phyloP scores from a whole-genome alignment of 2,329 filamentous ascomycete species.

The Metarhizium sp. region DNA sequence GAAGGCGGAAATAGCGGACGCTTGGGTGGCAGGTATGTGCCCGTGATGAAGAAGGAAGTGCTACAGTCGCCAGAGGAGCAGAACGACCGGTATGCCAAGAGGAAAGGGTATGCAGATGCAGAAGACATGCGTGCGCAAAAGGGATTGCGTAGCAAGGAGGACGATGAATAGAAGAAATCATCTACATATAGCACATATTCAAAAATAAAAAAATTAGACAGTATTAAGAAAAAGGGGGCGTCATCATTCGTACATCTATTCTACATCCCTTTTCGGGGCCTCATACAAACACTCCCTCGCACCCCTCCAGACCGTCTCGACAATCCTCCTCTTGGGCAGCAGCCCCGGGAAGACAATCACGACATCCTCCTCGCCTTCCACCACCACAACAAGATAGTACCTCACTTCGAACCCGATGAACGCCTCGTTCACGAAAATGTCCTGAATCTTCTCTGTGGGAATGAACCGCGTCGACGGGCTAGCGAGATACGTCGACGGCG shows the following conservation, averaged over 20 bases:
- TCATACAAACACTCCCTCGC: slow-evolving; percentile 73
- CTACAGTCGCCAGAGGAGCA: slow-evolving; percentile 42
- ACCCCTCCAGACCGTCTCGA: slow-evolving; percentile 88
- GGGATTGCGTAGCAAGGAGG: slow-evolving; percentile 21
- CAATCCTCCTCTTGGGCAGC: slow-evolving; percentile 61
- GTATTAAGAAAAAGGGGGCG: too few species aligned
- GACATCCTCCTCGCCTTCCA: slow-evolving; percentile 77
- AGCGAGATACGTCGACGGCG: slow-evolving; percentile 49
- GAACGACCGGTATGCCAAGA: slow-evolving; percentile 53
- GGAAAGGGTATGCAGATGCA: slow-evolving; percentile 45
- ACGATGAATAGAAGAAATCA: slow-evolving; percentile 13
- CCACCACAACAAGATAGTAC: slow-evolving; percentile 83
- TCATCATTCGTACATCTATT: slow-evolving; percentile 3
- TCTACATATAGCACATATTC: slow-evolving; percentile 8
- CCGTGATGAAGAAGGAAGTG: slow-evolving; percentile 40
- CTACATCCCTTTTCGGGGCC: slow-evolving; percentile 20
- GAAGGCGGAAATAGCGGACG: slow-evolving; percentile 45
- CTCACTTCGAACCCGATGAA: slow-evolving; percentile 86
- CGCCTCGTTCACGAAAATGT: slow-evolving; percentile 91
- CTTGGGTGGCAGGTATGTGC: slow-evolving; percentile 43
- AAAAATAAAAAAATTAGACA: not conserved
- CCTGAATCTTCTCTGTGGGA: slow-evolving; percentile 82
- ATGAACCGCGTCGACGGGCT: slow-evolving; percentile 52
- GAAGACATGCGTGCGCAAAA: slow-evolving; percentile 35
- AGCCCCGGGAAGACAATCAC: slow-evolving; percentile 91